These are phyloP conservation scores for Trichoderma brevicompactum DNA, from an alignment of 2,329 filamentous ascomycete genomes.

Conservation along the genomic window DNA sequence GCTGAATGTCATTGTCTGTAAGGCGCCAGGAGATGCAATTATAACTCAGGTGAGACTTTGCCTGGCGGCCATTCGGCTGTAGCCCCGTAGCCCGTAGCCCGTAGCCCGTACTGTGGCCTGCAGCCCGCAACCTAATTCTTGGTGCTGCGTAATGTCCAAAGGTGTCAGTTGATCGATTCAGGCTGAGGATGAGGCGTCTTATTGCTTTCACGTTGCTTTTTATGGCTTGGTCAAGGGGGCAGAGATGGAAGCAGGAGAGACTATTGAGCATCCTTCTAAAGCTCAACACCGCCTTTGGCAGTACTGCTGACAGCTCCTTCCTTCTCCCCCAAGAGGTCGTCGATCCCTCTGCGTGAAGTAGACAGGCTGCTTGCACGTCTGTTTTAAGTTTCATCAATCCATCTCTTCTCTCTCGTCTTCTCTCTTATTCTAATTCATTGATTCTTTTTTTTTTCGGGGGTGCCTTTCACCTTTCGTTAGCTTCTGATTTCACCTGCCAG, in stretches of 20 bases:
- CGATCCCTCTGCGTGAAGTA: not conserved
- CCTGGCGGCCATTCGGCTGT: not conserved
- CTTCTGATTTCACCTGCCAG: constrained; percentile 7
- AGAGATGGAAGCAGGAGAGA: not conserved
- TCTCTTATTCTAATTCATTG: not conserved
- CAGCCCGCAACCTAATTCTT: not conserved
- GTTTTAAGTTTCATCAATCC: not conserved
- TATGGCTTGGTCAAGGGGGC: not conserved
- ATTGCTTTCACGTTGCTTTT: not conserved
- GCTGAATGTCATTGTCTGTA: not conserved
- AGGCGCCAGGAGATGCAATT: not conserved
- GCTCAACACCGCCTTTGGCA: not conserved
- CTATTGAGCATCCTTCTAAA: not conserved
- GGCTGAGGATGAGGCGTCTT: constrained; percentile 1
- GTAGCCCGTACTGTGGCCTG: not conserved
- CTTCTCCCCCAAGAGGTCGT: not conserved
- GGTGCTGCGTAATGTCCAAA: not conserved
- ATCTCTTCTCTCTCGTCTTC: not conserved
- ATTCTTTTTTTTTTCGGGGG: not conserved
- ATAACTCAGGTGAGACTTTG: not conserved
- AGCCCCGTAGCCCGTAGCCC: not conserved
- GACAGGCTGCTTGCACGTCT: too few relatives aligned
- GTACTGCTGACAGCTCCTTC: constrained; percentile 3
- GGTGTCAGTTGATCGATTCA: not conserved
- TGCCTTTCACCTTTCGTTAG: constrained; percentile 9